Base-by-base conservation (phyloP, 106 monocot genomes). In the Acorus gramineus region DNA sequence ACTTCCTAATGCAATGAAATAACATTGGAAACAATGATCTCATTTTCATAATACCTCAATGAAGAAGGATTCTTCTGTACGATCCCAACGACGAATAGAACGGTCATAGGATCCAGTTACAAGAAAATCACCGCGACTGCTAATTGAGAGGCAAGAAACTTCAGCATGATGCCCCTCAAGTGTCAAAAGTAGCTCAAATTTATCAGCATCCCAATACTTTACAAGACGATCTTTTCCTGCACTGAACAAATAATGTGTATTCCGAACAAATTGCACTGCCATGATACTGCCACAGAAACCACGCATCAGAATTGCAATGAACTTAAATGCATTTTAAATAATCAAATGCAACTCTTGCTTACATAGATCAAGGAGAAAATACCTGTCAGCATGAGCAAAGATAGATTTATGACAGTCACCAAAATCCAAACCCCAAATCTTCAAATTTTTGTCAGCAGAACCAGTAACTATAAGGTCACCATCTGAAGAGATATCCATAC, bases 401-500 rank as follows among this genome's bases (percentile, higher is more conserved):
- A 92, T 78, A 42, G 88, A 88, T 71, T 81, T 92, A 57, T 91
- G 98, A 58, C 85, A 88, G 65, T 98, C 98, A 60, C 98, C 92
- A 76, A 92, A 98, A 74, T 98, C 98, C 69, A 98, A 77, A 74
- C 98, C 98, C 92, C 98, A 98, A 47, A 98, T 92, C 64, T 84
- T 98, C 64, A 98, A 56, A 76, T 91, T 92, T 77, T 98, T 98
- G 77, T 98, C 98, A 43, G 85, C 83, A 44, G 98, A 98, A 53
- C 98, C 98, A 68, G 79, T 92, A 49, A 98, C 88, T 73, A 98
- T 77, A 46, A 92, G 80, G 48, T 81, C 81, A 46, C 85, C 98
- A 83, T 98, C 98, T 46, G 98, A 98, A 68, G 98, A 98, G 61
- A 98, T 92, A 77, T 98, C 98, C 91, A 92, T 84, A 77, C 92